These are phyloP conservation scores for Hevea brasiliensis DNA, from an alignment of 345 rosid species.

Conservation along the genomic window DNA sequence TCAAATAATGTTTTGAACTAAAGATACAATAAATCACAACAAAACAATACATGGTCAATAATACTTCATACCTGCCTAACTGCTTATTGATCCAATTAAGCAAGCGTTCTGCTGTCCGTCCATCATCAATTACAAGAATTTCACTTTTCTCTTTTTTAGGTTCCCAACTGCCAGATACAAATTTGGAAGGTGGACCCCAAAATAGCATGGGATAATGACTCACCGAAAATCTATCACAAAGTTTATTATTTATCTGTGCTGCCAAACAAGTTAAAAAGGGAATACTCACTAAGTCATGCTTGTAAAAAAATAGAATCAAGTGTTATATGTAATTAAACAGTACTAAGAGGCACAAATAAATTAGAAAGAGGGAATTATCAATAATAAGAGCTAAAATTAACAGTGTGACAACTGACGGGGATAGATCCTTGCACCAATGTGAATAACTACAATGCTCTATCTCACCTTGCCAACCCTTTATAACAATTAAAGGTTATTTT, in stretches of 20 bases:
- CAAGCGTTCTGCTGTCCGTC: conserved; percentile 79
- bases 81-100: conserved; percentile 89
- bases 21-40: conserved; percentile 1
- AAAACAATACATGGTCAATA: conserved; percentile 13
- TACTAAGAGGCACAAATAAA: not conserved
- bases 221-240: conserved; percentile 85
- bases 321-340: conserved; percentile 9
- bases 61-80: conserved; percentile 65
- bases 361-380: not conserved
- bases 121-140: conserved; percentile 56
- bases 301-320: conserved; percentile 3
- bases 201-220: conserved; percentile 89
- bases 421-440: not conserved
- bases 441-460: not conserved
- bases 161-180: conserved; percentile 58
- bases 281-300: conserved; percentile 27
- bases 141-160: conserved; percentile 64
- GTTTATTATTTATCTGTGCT: conserved; percentile 85
- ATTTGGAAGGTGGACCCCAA: conserved; percentile 75
- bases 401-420: not conserved
- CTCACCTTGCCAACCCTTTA: not conserved
- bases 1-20: not conserved
- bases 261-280: conserved; percentile 54
- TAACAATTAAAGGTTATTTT: not conserved
- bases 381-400: not conserved